phyloP scores from a whole-genome alignment of 352 stramenopile species.

The Phytophthora idaei region DNA sequence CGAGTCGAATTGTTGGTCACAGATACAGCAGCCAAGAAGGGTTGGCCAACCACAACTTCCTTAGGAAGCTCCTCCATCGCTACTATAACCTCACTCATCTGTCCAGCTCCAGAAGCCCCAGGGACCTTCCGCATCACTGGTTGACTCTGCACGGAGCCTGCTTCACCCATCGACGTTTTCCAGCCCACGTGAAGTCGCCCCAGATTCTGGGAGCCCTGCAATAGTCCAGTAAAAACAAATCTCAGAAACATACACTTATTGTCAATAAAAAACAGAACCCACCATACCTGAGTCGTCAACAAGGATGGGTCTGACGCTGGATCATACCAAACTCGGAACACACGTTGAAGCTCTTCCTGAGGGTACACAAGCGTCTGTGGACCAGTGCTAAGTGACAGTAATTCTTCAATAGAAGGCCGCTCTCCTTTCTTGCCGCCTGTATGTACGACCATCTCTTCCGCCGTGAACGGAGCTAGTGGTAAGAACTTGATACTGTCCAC shows the following conservation, averaged over 20 bases:
- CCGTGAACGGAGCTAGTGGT: conserved; percentile 59
- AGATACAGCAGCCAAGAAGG: conserved; percentile 57
- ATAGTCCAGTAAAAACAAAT: neutral
- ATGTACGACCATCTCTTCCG: conserved; percentile 42
- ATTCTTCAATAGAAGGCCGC: conserved; percentile 23
- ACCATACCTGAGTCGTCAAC: conserved; percentile 41
- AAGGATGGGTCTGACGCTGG: conserved; percentile 38
- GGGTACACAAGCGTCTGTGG: conserved; percentile 71
- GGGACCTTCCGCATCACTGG: conserved; percentile 67
- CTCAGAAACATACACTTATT: neutral
- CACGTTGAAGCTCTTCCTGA: conserved; percentile 79
- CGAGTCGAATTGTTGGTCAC: conserved; percentile 77
- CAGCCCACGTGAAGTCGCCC: conserved; percentile 81
- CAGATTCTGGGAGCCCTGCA: conserved; percentile 64
- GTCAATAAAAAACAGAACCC: neutral
- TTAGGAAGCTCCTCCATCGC: conserved; percentile 51
- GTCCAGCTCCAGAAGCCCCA: conserved; percentile 11
- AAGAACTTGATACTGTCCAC: conserved; percentile 85
- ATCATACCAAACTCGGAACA: conserved; percentile 69
- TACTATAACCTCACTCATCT: conserved; percentile 51
- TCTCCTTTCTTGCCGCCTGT: conserved; percentile 9
- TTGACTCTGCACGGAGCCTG: conserved; percentile 82
- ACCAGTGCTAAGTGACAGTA: conserved; percentile 40
- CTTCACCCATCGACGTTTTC: conserved; percentile 84
- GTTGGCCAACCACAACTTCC: conserved; percentile 50